Conservation (phyloP, 2,329 filamentous ascomycete genomes). For the Gaeumannomyces tritici region DNA sequence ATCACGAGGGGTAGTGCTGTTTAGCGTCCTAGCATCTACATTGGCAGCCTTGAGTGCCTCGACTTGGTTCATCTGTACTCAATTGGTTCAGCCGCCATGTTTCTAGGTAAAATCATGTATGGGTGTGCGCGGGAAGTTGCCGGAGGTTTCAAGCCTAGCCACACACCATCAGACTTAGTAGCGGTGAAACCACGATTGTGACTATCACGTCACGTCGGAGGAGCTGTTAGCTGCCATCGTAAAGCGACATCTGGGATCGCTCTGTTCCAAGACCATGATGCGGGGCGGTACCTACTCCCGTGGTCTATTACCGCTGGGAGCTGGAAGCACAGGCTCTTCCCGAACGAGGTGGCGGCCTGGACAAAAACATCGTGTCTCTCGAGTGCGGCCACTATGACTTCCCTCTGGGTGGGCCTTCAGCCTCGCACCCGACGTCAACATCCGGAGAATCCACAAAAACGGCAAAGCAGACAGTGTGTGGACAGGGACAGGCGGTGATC, state of each 20-base stretch:
- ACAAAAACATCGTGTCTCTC: conserved; percentile 87
- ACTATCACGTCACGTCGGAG: conserved; percentile 34
- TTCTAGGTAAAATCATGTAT: too few species aligned
- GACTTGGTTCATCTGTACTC: conserved; percentile 75
- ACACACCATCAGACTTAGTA: conserved; percentile 77
- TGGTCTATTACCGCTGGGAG: conserved; percentile 79
- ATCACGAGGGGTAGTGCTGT: conserved; percentile 62
- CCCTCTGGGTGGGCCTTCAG: conserved; percentile 67
- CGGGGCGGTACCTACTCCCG: conserved; percentile 53
- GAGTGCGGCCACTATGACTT: conserved; percentile 76
- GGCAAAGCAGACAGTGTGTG: neutral
- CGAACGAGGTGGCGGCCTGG: conserved; percentile 83
- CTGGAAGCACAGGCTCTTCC: conserved; percentile 90
- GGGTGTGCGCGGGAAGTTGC: too few species aligned
- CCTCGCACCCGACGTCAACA: neutral
- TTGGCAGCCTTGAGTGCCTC: conserved; percentile 64
- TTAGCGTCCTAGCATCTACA: conserved; percentile 76
- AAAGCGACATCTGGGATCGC: too few species aligned
- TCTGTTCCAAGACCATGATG: too few species aligned
- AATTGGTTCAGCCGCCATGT: too few species aligned
- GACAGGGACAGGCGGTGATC: neutral
- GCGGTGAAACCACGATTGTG: conserved; percentile 81
- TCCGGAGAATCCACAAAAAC: neutral
- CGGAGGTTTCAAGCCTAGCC: neutral
- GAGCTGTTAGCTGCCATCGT: too few species aligned